A percentile compares a stretch with the other conserved stretches of the same genome.
These are phyloP conservation scores for Pyrenopolyporus hunteri DNA, from an alignment of 495 filamentous ascomycete species.

Conservation along the genomic window DNA sequence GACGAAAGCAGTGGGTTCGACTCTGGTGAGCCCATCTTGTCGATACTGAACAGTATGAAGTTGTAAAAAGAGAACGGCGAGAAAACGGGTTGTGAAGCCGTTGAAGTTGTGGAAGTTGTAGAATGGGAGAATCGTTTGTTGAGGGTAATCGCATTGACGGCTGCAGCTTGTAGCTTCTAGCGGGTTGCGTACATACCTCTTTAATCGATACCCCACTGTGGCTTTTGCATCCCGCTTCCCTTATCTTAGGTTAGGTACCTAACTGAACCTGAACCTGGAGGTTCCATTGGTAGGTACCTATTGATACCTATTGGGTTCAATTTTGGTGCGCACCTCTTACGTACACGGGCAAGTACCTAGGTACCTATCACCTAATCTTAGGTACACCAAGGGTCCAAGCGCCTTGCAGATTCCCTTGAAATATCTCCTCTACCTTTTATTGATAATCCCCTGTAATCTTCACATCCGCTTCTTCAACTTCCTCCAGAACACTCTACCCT, in stretches of 20 bases:
- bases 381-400: background rate
- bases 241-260: too few species aligned
- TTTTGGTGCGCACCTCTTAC: too few species aligned
- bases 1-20: constrained; percentile 54
- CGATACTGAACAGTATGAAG: background rate
- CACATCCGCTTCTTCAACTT: constrained; percentile 21
- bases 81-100: constrained; percentile 9
- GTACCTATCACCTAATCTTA: too few species aligned
- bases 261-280: too few species aligned
- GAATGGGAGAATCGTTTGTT: constrained; percentile 9
- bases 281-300: too few species aligned
- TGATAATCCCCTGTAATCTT: background rate
- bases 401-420: background rate
- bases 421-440: background rate
- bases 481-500: constrained; percentile 1
- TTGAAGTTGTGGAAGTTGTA: too few species aligned
- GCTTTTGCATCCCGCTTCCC: too few species aligned
- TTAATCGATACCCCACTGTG: too few species aligned
- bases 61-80: background rate
- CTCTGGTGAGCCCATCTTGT: constrained; percentile 28
- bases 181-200: too few species aligned
- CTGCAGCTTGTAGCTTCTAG: constrained; percentile 4
- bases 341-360: background rate
- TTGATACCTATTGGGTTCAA: too few species aligned
- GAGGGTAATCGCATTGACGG: constrained; percentile 14